phyloP scores from a whole-genome alignment of 2,329 filamentous ascomycete genomes.

The Chalara sp. region DNA sequence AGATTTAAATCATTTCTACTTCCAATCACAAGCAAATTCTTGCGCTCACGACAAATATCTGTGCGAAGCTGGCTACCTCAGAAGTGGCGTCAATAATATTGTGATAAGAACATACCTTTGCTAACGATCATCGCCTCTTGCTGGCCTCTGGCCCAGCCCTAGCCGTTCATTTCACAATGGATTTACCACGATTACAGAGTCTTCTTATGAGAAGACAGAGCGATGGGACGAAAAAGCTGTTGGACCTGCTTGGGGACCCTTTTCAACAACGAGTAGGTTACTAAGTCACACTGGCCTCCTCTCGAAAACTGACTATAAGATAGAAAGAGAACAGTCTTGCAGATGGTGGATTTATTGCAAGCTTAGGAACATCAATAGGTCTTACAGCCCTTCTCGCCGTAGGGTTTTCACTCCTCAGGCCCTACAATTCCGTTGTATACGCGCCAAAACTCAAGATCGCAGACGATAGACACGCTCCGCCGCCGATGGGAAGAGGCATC shows the following conservation, averaged over 20 bases:
- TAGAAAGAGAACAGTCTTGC: too few relatives aligned
- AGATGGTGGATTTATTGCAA: conserved; percentile 37
- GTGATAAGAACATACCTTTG: background rate
- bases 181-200: background rate
- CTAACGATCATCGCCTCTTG: conserved; percentile 4
- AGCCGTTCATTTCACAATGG: conserved; percentile 22
- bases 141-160: conserved; percentile 24
- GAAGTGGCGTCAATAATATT: too few relatives aligned
- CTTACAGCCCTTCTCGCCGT: conserved; percentile 68
- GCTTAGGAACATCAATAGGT: conserved; percentile 72
- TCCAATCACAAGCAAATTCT: too few relatives aligned
- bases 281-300: too few relatives aligned
- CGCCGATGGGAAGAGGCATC: conserved; percentile 76
- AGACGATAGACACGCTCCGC: conserved; percentile 83
- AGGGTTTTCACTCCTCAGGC: conserved; percentile 81
- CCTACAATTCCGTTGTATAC: conserved; percentile 88
- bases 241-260: conserved; percentile 24
- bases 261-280: conserved; percentile 10
- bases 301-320: too few relatives aligned
- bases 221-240: conserved; percentile 17
- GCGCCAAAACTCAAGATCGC: conserved; percentile 90
- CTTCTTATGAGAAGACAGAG: conserved; percentile 13
- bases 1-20: too few relatives aligned
- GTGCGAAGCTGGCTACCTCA: too few relatives aligned
- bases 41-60: too few relatives aligned